Evolutionary conservation across 768 basidiomycete genomes (phyloP), one percentile per base, ranked within the genome.

Genomic region (Fomitopsis serialis): DNA sequence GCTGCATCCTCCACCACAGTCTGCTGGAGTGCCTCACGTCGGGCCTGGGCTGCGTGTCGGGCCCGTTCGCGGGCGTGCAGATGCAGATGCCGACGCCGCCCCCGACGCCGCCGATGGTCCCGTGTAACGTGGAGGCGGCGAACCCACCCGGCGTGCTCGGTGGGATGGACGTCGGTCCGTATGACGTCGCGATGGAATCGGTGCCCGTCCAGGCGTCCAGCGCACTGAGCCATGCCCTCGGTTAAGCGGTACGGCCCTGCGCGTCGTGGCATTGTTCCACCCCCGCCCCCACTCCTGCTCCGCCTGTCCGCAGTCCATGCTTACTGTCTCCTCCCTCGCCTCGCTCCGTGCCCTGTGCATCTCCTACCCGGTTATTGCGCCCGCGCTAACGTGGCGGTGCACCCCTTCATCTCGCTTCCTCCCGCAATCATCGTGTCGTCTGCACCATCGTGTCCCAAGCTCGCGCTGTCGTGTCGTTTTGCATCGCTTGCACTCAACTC

Each of bases 221-320:
- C 17, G 54, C 59, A 45, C 54, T 60, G 22, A 42, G 59, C 34
- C 56, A 57, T 37, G 59, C 59, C 25, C 45, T 60, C 15, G 59
- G 58, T 6, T 60, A 42, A 53, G 37, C 34, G 8, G 37, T 6
- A 40, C 37, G 37, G 10, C 35, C n/a, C 15, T 25, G 13, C 29
- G 19, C 21, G 12, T 15, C 48, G 32, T 48, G 19, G 11, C 32
- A 13, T 24, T 2, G 21, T 24, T 6, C 48, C 19, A 3, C 21
- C 7, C 10, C 9, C 12, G 24, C 3, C 48, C n/a, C 34, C 48
- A 4, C 21, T 21, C 35, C 15, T 32, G 24, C 43, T 43, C 42
- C 42, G 27, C 50, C 42, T 52, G 27, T 21, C 50, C 29, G 29
- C 29, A 32, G 29, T 11, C 29, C n/a, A n/a, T n/a, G n/a, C n/a